These are phyloP conservation scores for Serendipita sp. DNA, from an alignment of 768 basidiomycete species.

Conservation along the genomic window DNA sequence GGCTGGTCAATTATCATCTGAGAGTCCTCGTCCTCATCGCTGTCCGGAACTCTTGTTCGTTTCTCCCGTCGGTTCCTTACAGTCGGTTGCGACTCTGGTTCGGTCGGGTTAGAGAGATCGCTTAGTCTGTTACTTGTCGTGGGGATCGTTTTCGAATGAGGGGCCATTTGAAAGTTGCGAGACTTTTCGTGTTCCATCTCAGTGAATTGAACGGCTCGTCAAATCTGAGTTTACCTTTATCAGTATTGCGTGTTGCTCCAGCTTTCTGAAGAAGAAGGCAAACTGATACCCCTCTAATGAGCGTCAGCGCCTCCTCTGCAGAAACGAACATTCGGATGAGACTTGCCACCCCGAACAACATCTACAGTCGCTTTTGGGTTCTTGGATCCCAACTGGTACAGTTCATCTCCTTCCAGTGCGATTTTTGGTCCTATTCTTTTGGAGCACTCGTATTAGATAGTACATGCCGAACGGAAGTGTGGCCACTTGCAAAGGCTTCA, in stretches of 20 bases:
- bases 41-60: not conserved
- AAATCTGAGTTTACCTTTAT: not conserved
- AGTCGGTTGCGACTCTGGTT: not conserved
- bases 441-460: not conserved
- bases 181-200: not conserved
- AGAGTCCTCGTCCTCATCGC: not conserved
- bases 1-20: not conserved
- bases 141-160: no score
- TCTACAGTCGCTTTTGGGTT: slow-evolving; percentile 2
- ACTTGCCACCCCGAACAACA: not conserved
- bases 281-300: not conserved
- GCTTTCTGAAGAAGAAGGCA: not conserved
- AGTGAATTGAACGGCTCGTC: no score
- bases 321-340: not conserved
- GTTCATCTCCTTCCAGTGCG: not conserved
- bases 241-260: not conserved
- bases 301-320: not conserved
- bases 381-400: not conserved
- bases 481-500: not conserved
- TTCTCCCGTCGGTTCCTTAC: not conserved
- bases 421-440: slow-evolving; percentile 1
- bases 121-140: no score
- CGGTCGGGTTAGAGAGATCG: no score
- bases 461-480: not conserved
- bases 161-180: not conserved